Evolutionary conservation across 805 yeast genomes (phyloP), one percentile per base, ranked within the genome.

Genomic region (Kodamaea hsintzibuensis): DNA sequence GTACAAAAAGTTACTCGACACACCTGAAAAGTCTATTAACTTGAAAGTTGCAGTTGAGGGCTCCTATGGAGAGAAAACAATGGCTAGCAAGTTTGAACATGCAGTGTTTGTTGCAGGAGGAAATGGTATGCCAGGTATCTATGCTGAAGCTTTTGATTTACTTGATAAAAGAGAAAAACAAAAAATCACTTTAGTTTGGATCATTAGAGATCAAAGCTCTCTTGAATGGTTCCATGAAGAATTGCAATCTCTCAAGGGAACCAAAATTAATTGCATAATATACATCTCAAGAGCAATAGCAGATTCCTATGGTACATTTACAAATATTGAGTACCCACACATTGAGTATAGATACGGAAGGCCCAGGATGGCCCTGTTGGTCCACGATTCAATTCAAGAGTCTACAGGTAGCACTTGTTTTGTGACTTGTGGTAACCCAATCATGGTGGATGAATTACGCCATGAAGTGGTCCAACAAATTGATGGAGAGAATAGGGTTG

Each of bases 61-160:
- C 0, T 85, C 87, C 0, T 84, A 85, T 59, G 89, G 89, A 1
- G 65, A 70, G 3, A 62, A 63, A 13, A 62, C 75, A 1, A 85
- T 84, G 1, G 78, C 81, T 54, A 73, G 73, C 47, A 71, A 75
- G 17, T 82, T 79, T 60, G 74, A 73, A 37, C 73, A 75, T 47
- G 78, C 80, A 1, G 67, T 83, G 7, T 74, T 83, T 44, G 66
- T 84, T 42, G 85, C 86, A 2, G 89, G 89, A 8, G 89, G 89
- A 5, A 81, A 82, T 57, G 89, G 89, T 9, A 76, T 84, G 61
- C 82, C 89, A 0, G 86, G 84, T 0, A 71, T 82, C 8, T 70
- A 79, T 42, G 72, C 82, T 2, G 76, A 82, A 53, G 82, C 61
- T 1, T 37, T 53, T 12, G 60, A 61, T 33, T 58, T 64, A 27